Evolutionary conservation across 176 grass and related monocot species (phyloP).

Genomic region (Pharus latifolius): DNA sequence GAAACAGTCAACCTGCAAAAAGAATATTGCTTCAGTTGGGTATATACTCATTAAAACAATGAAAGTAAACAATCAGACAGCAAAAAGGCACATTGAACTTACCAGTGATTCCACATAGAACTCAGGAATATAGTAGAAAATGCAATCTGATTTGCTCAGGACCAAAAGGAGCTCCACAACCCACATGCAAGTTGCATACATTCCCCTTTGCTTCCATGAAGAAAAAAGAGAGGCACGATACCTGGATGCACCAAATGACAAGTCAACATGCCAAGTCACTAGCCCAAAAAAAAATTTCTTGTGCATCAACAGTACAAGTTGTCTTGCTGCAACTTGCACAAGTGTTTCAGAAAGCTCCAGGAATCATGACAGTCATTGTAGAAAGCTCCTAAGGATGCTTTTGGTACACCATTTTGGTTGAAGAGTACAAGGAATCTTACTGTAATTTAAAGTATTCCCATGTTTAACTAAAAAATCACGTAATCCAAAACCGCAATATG

Average conservation of each 20-base stretch:
- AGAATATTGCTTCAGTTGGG: neutral
- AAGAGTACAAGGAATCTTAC: no score
- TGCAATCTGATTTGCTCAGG: conserved; percentile 36
- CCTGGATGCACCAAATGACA: conserved; percentile 27
- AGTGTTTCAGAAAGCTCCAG: neutral
- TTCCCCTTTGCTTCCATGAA: conserved; percentile 82
- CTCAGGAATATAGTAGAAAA: conserved; percentile 67
- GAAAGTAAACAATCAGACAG: neutral
- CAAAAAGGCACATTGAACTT: conserved; percentile 19
- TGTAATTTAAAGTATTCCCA: no score
- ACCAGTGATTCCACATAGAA: conserved; percentile 86
- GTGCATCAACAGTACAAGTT: neutral
- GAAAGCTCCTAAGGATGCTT: no score
- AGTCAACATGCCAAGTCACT: neutral
- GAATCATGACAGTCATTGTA: no score
- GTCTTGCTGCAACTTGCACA: neutral
- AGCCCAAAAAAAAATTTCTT: neutral
- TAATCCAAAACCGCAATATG: no score
- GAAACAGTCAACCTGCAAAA: conserved; percentile 70
- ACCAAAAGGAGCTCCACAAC: conserved; percentile 78
- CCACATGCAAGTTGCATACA: conserved; percentile 96
- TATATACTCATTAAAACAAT: no score
- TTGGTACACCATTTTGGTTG: no score
- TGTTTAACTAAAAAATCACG: no score
- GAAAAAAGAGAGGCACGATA: conserved; percentile 81